Evolutionary conservation across 805 yeast genomes (phyloP), one percentile per base, ranked within the genome.

Genomic region (Candida pini): DNA sequence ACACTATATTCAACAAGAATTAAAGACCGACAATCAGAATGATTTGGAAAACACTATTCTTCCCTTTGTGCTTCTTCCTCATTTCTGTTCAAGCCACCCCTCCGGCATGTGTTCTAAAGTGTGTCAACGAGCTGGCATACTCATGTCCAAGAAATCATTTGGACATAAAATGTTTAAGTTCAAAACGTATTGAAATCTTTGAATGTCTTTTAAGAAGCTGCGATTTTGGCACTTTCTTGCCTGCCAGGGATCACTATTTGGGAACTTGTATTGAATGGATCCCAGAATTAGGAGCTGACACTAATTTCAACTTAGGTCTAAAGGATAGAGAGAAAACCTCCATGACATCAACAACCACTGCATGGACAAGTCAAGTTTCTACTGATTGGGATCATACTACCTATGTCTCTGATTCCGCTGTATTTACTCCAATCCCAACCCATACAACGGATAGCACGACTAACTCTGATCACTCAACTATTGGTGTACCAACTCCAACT

Each of bases 201-300:
- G 35, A 62, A 13, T 70, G 76, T 41, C 43, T 69, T 19, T 60
- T 58, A 9, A 68, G 62, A 26, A 49, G 51, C 10, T 68, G 75
- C 43, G 68, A 70, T 1, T 62, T 56, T 29, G 70, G 70, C 1
- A 55, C 54, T 20, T 69, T 60, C 38, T 53, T 63, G 22, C 54
- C 67, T n/a, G 63, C 74, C 9, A 54, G 75, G 48, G 76, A 71
- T 42, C 77, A 71, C 48, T 70, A 46, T 39, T 43, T 61, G 32
- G 76, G 75, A 2, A 66, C 72, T 5, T 71, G 75, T 35, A 42
- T 63, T 34, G 75, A 69, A 48, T 62, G 62, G 19, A 40, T 56
- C 6, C 51, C 54, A 4, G 38, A 31, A 7, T 36, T 51, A 22
- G 40, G 35, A 4, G 31, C 43, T 22, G 48, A 51, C 33, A 48